Conservation (phyloP, 257 asterid genomes). For the Ligustrum vulgare region DNA sequence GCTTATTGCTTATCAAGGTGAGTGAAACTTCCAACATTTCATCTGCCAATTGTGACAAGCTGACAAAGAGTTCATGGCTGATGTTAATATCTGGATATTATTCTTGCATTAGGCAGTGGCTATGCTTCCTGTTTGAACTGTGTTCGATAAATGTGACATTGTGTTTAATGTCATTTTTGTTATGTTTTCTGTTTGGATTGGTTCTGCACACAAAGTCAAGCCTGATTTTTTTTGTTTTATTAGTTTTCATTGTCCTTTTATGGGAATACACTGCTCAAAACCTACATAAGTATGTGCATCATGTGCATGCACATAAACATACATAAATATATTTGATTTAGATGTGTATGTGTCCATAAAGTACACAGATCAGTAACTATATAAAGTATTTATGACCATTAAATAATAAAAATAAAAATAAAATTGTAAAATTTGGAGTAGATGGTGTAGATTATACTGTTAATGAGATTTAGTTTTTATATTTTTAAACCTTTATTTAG, state of each 20-base stretch:
- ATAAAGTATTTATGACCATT: not conserved
- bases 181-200: slow-evolving; percentile 7
- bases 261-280: not conserved
- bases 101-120: not conserved
- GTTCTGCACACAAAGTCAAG: not conserved
- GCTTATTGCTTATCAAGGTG: slow-evolving; percentile 93
- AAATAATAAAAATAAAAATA: not conserved
- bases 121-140: slow-evolving; percentile 19
- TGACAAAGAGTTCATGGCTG: not conserved
- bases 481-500: not conserved
- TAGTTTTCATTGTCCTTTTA: not conserved
- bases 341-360: not conserved
- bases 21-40: slow-evolving; percentile 21
- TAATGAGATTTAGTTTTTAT: not conserved
- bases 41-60: slow-evolving; percentile 1
- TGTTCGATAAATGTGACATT: slow-evolving; percentile 2
- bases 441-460: not conserved
- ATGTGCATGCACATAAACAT: not conserved
- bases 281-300: not conserved
- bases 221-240: slow-evolving; percentile 10
- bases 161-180: not conserved
- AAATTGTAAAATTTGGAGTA: not conserved
- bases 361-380: not conserved
- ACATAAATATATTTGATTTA: not conserved
- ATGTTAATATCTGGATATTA: not conserved